Conservation (phyloP, 192 early-diverging fungal species). For the Coemansia sp. region DNA sequence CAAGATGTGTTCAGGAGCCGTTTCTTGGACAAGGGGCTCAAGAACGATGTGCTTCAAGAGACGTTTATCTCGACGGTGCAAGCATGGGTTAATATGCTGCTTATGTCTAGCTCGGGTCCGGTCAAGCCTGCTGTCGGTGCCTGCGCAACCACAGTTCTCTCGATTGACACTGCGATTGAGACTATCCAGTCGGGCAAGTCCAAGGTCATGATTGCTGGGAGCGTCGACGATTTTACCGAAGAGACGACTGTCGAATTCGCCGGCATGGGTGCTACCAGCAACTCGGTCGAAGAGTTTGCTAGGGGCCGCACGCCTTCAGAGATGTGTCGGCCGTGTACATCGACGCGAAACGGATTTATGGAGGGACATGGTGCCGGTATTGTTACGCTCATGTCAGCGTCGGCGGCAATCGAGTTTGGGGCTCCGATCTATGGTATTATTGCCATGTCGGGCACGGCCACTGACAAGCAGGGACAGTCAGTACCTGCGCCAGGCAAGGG, state of each 20-base stretch:
- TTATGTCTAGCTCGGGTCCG: slow-evolving; percentile 88
- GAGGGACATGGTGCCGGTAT: slow-evolving; percentile 88
- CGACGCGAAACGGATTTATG: slow-evolving; percentile 89
- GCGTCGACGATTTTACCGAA: slow-evolving; percentile 85
- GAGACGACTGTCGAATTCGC: slow-evolving; percentile 87
- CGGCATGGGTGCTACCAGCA: slow-evolving; percentile 94
- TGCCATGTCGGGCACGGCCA: slow-evolving; percentile 82
- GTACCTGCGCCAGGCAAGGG: slow-evolving; percentile 93
- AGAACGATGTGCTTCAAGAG: slow-evolving; percentile 88
- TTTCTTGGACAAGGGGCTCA: slow-evolving; percentile 71
- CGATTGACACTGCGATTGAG: slow-evolving; percentile 91
- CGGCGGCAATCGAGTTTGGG: slow-evolving; percentile 84
- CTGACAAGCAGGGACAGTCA: slow-evolving; percentile 92
- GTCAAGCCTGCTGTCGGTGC: slow-evolving; percentile 79
- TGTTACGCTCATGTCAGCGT: slow-evolving; percentile 83
- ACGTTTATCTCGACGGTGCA: slow-evolving; percentile 34
- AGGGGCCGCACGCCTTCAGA: slow-evolving; percentile 82
- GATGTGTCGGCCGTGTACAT: slow-evolving; percentile 88
- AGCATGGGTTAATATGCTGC: slow-evolving; percentile 77
- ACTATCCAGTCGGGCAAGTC: slow-evolving; percentile 86
- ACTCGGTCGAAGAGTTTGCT: slow-evolving; percentile 81
- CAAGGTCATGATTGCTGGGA: slow-evolving; percentile 88
- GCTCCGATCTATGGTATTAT: slow-evolving; percentile 88
- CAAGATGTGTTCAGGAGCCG: slow-evolving; percentile 76
- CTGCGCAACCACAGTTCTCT: slow-evolving; percentile 87